Percentiles rank a stretch among this genome's conserved stretches.
These are phyloP conservation scores for Coccomyxa sp. DNA, from an alignment of 139 green algal genomes.

Conservation along the genomic window DNA sequence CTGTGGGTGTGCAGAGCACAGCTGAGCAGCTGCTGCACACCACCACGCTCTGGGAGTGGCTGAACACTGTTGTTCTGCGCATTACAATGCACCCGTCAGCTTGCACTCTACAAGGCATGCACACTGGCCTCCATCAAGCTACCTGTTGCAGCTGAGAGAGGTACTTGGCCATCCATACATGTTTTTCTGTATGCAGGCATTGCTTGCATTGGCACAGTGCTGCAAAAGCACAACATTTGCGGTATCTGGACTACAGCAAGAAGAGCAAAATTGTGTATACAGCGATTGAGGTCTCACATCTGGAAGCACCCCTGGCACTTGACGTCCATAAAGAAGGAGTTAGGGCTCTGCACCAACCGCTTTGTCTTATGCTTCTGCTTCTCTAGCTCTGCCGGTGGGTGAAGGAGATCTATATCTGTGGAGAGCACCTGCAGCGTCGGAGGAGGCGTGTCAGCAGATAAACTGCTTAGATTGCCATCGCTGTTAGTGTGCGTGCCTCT, in stretches of 20 bases:
- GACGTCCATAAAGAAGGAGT: conserved; percentile 93
- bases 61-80: conserved; percentile 98
- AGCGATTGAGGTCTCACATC: conserved; percentile 55
- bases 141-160: too few species aligned
- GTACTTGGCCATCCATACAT: too few species aligned
- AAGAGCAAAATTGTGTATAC: neutral
- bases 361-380: conserved; percentile 98
- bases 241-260: too few species aligned
- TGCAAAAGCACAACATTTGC: too few species aligned
- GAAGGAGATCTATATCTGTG: conserved; percentile 95
- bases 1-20: conserved; percentile 96
- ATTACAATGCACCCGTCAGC: neutral
- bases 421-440: conserved; percentile 38
- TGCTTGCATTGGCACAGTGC: too few species aligned
- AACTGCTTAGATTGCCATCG: neutral
- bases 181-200: too few species aligned
- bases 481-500: too few species aligned
- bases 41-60: conserved; percentile 94
- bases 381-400: conserved; percentile 92
- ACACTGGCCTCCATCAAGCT: too few species aligned
- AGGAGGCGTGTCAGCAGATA: neutral
- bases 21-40: conserved; percentile 93
- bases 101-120: neutral
- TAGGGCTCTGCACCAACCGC: conserved; percentile 83
- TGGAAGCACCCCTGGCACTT: conserved; percentile 97